Percentiles rank a stretch among this genome's conserved stretches.
These are phyloP conservation scores for Aspergillus texensis DNA, from an alignment of 2,329 filamentous ascomycete species.

Conservation along the genomic window DNA sequence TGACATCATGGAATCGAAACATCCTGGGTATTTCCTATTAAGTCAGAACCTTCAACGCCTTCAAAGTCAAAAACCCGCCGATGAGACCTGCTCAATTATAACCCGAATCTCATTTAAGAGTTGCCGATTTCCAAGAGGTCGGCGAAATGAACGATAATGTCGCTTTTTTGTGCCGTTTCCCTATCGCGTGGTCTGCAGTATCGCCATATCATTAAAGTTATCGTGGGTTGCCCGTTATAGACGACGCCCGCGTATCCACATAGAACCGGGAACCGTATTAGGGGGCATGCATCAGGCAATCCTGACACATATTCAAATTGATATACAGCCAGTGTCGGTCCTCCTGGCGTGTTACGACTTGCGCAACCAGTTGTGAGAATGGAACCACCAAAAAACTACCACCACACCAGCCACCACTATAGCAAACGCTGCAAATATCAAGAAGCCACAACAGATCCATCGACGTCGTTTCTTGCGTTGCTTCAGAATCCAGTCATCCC, in stretches of 20 bases:
- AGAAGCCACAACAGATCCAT: conserved; percentile 48
- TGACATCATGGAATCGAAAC: conserved; percentile 3
- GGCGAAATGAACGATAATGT: background rate
- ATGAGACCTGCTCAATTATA: conserved; percentile 18
- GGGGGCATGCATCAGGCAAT: background rate
- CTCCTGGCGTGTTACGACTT: background rate
- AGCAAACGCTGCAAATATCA: conserved; percentile 33
- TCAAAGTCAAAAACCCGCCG: background rate
- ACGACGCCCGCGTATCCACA: background rate
- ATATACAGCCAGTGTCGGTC: background rate
- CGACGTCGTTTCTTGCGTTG: conserved; percentile 53
- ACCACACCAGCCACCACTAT: conserved; percentile 49
- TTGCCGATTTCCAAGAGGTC: too few species aligned
- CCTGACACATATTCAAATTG: background rate
- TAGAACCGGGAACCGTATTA: too few species aligned
- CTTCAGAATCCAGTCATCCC: conserved; percentile 57
- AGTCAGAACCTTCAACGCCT: conserved; percentile 7
- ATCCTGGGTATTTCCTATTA: conserved; percentile 13
- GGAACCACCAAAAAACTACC: conserved; percentile 49
- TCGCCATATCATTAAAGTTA: background rate
- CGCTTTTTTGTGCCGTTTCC: background rate
- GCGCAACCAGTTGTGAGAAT: conserved; percentile 37
- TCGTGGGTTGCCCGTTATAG: background rate
- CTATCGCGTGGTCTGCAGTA: background rate
- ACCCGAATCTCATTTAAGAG: background rate